A percentile compares a stretch with the other conserved stretches of the same genome.
These are phyloP conservation scores for Ilyonectria mors-panacis DNA, from an alignment of 2,329 filamentous ascomycete genomes.

Conservation along the genomic window DNA sequence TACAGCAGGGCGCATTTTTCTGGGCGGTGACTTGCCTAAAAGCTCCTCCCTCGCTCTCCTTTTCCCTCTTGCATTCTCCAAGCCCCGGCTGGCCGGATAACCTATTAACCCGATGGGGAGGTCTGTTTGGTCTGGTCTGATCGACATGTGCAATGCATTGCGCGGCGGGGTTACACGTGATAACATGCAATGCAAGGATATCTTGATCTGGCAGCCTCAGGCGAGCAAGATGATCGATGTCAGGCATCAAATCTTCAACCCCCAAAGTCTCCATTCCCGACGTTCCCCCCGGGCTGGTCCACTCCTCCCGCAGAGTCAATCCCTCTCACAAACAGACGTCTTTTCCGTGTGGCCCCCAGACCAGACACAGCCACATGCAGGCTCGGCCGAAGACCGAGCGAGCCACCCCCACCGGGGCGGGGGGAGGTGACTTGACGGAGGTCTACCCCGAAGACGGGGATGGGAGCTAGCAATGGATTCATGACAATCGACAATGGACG, in stretches of 20 bases:
- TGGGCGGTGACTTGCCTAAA: conserved; percentile 25
- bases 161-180: conserved; percentile 1
- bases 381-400: conserved; percentile 37
- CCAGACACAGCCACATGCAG: conserved; percentile 18
- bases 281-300: background rate
- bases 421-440: conserved; percentile 15
- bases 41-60: conserved; percentile 5
- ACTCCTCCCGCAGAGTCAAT: background rate
- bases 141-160: conserved; percentile 21
- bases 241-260: conserved; percentile 7
- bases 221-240: background rate
- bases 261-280: conserved; percentile 13
- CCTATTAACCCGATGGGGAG: conserved; percentile 23
- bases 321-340: background rate
- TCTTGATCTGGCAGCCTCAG: background rate
- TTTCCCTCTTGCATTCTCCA: background rate
- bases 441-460: conserved; percentile 20
- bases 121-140: background rate
- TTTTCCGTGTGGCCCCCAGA: background rate
- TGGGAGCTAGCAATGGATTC: background rate
- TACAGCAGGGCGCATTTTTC: background rate
- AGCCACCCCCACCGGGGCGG: conserved; percentile 44
- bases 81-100: conserved; percentile 15
- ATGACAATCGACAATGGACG: background rate
- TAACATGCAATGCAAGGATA: background rate